Base-by-base conservation (phyloP, 2,329 filamentous ascomycete genomes). In the Parascedosporium putredinis region DNA sequence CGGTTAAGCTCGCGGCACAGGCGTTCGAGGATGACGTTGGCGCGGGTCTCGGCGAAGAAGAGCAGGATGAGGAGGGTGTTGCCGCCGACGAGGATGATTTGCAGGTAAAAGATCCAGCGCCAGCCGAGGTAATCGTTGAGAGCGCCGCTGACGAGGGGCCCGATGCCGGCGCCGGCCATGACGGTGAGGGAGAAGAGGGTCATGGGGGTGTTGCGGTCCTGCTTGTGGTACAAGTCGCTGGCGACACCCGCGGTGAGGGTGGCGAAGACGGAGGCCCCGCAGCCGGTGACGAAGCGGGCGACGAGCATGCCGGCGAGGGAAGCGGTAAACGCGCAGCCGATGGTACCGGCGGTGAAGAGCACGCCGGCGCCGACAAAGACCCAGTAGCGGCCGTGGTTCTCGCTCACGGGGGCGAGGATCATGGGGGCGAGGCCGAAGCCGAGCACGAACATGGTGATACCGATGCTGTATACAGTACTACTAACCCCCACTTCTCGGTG, bases 51-150 rank as follows among this genome's bases (percentile, higher is more conserved):
- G 36, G 76, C 74, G 61, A 86, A 83, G 54, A 79, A 75, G 44
- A 84, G 54, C 44, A 72, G 70, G 20, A 84, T 71, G 2, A 75
- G 57, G 0, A 71, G 55, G 3, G 83, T 77, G n/a, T 82, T 66
- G 0, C 71, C 57, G 1, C 70, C 77, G 18, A 76, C 70, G 4
- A 73, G 66, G 22, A 86, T 84, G 14, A 79, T 69, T 54, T 86
- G 83, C 1, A 81, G 61, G 58, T 81, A 84, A 60, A 84, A 85
- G 4, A 85, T 75, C 81, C 82, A 86, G 24, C 79, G 67, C 79
- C 80, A 85, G 1, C 66, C 70, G 0, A 71, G 67, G 45, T 76
- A 70, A 10, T 81, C 69, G 0, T 78, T 77, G 24, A 86, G 72
- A 45, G 74, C 73, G 2, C 81, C 79, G 22, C 72, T 75, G 1